These are phyloP conservation scores for Sarcodon sp. DNA, from an alignment of 768 basidiomycete species.

Conservation along the genomic window DNA sequence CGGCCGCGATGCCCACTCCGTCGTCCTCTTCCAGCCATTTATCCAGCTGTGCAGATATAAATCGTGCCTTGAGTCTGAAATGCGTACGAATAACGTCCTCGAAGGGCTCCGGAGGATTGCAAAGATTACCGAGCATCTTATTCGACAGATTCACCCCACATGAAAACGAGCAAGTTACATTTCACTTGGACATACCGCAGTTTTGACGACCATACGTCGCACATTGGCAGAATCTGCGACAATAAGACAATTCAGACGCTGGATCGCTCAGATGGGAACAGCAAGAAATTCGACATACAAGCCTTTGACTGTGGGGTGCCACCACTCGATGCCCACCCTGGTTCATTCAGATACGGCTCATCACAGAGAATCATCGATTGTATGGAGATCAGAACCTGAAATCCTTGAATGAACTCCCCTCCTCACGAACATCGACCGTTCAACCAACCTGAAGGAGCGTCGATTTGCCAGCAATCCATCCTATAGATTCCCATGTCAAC, in stretches of 20 bases:
- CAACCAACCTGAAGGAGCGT: slow-evolving; percentile 66
- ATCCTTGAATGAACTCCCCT: neutral
- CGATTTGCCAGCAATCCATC: slow-evolving; percentile 85
- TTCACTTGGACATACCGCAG: slow-evolving; percentile 43
- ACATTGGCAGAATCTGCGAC: slow-evolving; percentile 78
- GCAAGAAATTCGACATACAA: slow-evolving; percentile 33
- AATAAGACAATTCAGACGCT: neutral
- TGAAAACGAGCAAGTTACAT: neutral
- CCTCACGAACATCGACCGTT: neutral
- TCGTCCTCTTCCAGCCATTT: slow-evolving; percentile 72
- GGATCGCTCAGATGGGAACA: neutral
- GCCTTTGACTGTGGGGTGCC: slow-evolving; percentile 68
- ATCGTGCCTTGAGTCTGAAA: slow-evolving; percentile 72
- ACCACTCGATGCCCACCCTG: slow-evolving; percentile 66
- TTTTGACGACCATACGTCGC: slow-evolving; percentile 82
- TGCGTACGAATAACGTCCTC: slow-evolving; percentile 82
- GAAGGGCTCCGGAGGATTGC: slow-evolving; percentile 76
- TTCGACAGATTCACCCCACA: neutral
- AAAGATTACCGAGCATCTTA: slow-evolving; percentile 79
- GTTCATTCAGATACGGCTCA: slow-evolving; percentile 89
- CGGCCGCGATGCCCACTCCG: slow-evolving; percentile 39
- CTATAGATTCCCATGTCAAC: slow-evolving; percentile 14
- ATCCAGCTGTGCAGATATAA: slow-evolving; percentile 62
- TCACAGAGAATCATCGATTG: slow-evolving; percentile 96
- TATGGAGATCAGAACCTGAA: slow-evolving; percentile 76